Base-by-base conservation (phyloP, 2,329 filamentous ascomycete species). In the Metarhizium humberi region DNA sequence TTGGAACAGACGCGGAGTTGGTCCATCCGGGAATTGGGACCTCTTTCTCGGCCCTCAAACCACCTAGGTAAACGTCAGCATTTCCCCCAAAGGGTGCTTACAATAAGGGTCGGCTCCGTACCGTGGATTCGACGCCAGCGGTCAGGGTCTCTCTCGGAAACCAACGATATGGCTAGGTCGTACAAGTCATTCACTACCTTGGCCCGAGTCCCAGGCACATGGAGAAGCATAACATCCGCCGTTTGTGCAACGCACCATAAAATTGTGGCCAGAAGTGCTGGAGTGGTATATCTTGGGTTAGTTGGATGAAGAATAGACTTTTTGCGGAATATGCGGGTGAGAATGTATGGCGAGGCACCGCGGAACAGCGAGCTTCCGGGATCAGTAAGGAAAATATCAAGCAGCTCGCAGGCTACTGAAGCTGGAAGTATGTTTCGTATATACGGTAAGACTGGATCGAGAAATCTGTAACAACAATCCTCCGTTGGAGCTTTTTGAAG, bases 181-280 rank as follows among this genome's bases (percentile, higher is more conserved):
- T 72, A 75, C 55, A 66, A 60, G 56, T 63, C 73, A 60, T 67
- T 72, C 58, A 64, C 70, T 6, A 73, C 70, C 43, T 69, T 69
- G 11, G 70, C 67, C 16, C 74, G 66, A 2, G 71, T 70, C 0
- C 73, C 73, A 7, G 70, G 73, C 0, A 73, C 66, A 20, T 73
- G 66, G 8, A 77, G 68, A 18, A 73, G 60, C 32, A 68, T 69
- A 51, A 74, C 73, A 51, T 77, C 74, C 1, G 75, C 74, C 11
- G 73, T 78, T 55, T 78, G 73, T 0, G 74, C 72, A 10, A 73
- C 71, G 48, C 71, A 74, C 71, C 75, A 79, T 0, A 79, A 66
- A 56, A 79, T 77, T 1, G 74, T 73, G 0, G 72, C 69, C 6
- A 79, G 62, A 4, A 79, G 63, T 1, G 76, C 74, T 1, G 75